These are phyloP conservation scores for Saturnispora silvae DNA, from an alignment of 805 yeast genomes.

Conservation along the genomic window DNA sequence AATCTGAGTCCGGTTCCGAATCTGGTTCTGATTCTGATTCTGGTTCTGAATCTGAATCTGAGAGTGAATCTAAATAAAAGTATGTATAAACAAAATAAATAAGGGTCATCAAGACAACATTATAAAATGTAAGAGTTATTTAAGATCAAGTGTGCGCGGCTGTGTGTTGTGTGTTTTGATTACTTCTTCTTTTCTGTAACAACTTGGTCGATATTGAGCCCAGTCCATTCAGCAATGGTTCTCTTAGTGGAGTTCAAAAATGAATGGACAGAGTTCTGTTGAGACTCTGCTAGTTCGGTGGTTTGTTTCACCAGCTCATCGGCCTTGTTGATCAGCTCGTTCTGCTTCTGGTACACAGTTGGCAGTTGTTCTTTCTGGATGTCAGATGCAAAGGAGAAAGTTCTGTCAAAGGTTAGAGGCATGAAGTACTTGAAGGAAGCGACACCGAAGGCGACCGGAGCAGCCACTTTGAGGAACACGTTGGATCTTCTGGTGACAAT, in stretches of 20 bases:
- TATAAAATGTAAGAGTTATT: no score
- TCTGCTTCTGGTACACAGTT: slow-evolving; percentile 52
- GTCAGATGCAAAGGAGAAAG: slow-evolving; percentile 45
- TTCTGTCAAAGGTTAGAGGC: slow-evolving; percentile 62
- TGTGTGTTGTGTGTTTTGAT: background rate
- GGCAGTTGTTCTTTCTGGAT: slow-evolving; percentile 55
- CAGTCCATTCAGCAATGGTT: slow-evolving; percentile 47
- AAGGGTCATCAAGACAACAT: no score
- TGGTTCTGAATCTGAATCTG: slow-evolving; percentile 5
- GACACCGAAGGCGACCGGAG: slow-evolving; percentile 53
- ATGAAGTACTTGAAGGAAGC: slow-evolving; percentile 58
- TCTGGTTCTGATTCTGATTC: slow-evolving; percentile 9
- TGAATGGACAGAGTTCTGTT: slow-evolving; percentile 29
- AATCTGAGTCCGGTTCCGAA: slow-evolving; percentile 9
- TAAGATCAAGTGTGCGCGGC: no score
- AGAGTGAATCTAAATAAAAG: background rate
- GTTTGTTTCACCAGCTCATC: slow-evolving; percentile 34
- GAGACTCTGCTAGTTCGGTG: slow-evolving; percentile 31
- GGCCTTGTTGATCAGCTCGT: slow-evolving; percentile 35
- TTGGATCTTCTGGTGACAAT: slow-evolving; percentile 62
- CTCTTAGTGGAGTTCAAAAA: slow-evolving; percentile 28
- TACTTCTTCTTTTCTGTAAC: slow-evolving; percentile 38
- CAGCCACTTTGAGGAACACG: slow-evolving; percentile 38
- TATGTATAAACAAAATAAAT: background rate
- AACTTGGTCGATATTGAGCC: slow-evolving; percentile 55